These are phyloP conservation scores for Lactifluus hygrophoroides DNA, from an alignment of 768 basidiomycete species.

Conservation along the genomic window DNA sequence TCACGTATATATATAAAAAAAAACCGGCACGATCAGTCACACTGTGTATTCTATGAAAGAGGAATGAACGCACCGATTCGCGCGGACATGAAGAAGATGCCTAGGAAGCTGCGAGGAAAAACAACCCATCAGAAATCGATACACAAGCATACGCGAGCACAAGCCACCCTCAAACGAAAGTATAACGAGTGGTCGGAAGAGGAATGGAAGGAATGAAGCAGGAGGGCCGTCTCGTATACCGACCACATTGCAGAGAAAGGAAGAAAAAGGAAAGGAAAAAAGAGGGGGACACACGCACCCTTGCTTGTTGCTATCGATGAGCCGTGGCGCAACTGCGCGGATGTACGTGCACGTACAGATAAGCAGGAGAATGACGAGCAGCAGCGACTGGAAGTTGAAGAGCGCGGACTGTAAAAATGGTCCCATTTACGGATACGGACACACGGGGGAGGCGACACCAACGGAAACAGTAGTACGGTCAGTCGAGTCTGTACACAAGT, in stretches of 20 bases:
- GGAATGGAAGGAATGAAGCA: not conserved
- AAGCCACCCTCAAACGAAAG: no score
- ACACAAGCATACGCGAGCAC: not conserved
- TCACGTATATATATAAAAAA: no score
- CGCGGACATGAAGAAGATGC: constrained; percentile 91
- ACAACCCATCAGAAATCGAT: not conserved
- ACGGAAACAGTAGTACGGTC: not conserved
- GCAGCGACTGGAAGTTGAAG: constrained; percentile 95
- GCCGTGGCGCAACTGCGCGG: constrained; percentile 78
- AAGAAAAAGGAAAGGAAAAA: no score
- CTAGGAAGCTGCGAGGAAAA: constrained; percentile 61
- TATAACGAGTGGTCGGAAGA: not conserved
- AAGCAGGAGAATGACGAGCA: constrained; percentile 85
- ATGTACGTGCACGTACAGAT: constrained; percentile 98
- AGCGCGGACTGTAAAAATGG: constrained; percentile 62
- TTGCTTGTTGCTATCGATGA: constrained; percentile 90
- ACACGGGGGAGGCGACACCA: no score
- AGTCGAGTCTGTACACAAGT: not conserved
- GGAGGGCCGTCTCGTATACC: no score
- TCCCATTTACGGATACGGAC: not conserved
- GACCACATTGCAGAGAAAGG: no score
- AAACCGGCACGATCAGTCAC: not conserved
- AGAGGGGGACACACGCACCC: constrained; percentile 51
- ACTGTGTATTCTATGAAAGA: no score
- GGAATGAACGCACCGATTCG: constrained; percentile 66